Evolutionary conservation across 495 filamentous ascomycete genomes (phyloP).

Genomic region (Astrocystis sublimbata): DNA sequence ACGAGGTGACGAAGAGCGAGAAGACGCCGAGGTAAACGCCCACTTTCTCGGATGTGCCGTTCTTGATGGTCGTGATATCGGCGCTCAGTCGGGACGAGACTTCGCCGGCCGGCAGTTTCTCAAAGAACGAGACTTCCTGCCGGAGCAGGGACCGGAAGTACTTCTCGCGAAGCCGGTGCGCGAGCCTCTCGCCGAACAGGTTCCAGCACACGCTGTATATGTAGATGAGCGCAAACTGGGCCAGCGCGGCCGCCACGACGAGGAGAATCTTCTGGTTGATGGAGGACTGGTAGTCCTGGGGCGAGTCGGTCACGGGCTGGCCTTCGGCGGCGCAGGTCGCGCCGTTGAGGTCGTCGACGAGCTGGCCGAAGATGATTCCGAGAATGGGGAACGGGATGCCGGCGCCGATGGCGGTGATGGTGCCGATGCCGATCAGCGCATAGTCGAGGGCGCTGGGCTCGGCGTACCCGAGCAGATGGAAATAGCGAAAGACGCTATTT

Average conservation of each 20-base stretch:
- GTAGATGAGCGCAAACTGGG: conserved; percentile 63
- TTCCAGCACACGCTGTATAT: conserved; percentile 58
- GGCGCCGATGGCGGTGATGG: conserved; percentile 57
- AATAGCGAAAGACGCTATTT: conserved; percentile 33
- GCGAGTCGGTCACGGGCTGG: conserved; percentile 17
- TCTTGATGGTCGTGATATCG: conserved; percentile 62
- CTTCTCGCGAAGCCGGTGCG: conserved; percentile 59
- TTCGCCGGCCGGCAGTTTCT: conserved; percentile 57
- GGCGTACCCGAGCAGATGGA: conserved; percentile 38
- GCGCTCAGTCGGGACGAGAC: conserved; percentile 61
- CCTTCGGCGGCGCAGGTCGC: conserved; percentile 49
- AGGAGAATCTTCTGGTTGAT: conserved; percentile 61
- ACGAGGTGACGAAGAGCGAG: conserved; percentile 64
- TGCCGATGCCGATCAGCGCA: conserved; percentile 51
- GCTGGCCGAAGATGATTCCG: conserved; percentile 66
- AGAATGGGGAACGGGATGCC: conserved; percentile 70
- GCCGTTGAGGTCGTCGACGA: conserved; percentile 66
- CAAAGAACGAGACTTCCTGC: conserved; percentile 64
- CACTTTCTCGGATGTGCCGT: conserved; percentile 68
- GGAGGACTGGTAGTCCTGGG: conserved; percentile 36
- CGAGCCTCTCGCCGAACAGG: conserved; percentile 60
- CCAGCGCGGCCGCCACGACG: conserved; percentile 64
- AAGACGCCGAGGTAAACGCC: conserved; percentile 59
- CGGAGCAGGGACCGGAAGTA: conserved; percentile 60
- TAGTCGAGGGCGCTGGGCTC: conserved; percentile 47